Evolutionary conservation across 2,329 filamentous ascomycete genomes (phyloP), one percentile per base, ranked within the genome.

Genomic region (Colletotrichum aenigma): DNA sequence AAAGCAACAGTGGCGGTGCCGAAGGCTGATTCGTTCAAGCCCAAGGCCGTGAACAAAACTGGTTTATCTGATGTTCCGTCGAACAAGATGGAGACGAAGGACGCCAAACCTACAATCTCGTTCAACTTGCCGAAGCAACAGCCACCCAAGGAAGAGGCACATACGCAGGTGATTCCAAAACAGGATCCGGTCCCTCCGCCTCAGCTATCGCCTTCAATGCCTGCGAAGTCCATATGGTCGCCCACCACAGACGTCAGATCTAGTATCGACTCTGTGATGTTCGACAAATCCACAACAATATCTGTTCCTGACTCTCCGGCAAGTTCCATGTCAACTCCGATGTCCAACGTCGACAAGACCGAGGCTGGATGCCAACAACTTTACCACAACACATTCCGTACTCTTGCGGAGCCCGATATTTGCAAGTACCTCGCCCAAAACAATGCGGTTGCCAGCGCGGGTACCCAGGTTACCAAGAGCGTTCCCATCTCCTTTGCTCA

Each of bases 401-500:
- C 43, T 52, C 43, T 52, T 13, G 43, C 43, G 3, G 43, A 52
- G n/a, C 43, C 43, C 1, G 43, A 52, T n/a, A 58, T 58, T 1
- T 26, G 24, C 24, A 58, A 26, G 15, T 58, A n/a, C n/a, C 55
- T 58, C 7, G 55, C 21, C 24, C 13, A 30, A 2, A 58, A 58
- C 0, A 30, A 58, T 2, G 55, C 55, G 10, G 1, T 58, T 7
- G 9, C 55, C 6, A 58, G 21, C 15, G 24, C 7, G 24, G 26
- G 55, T 2, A 58, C 15, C 0, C 24, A 52, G 10, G 0, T 58
- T 6, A 28, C n/a, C 21, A 38, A 38, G n/a, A 43, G 61, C 21
- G 36, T 55, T 3, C 58, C 68, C 6, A 83, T 88, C 69, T 87
- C 86, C 4, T 81, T 81, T 15, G 82, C 78, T 8, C 87, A 88